Base-by-base conservation (phyloP, 2,329 filamentous ascomycete species). In the Phoma sp. region DNA sequence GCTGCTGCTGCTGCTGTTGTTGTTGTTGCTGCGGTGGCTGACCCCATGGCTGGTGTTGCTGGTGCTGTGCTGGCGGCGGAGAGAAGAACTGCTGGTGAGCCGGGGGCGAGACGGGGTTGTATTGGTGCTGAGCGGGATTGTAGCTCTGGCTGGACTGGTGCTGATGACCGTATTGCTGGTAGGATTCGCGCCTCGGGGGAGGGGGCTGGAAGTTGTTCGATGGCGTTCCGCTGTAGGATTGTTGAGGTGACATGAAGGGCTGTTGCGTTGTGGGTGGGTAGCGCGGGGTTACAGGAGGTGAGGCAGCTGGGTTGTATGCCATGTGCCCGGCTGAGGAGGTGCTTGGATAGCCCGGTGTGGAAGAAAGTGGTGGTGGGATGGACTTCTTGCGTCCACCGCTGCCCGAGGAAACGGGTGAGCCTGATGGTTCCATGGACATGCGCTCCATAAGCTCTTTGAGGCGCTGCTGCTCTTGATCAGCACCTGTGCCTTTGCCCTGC, bases 361-460 rank as follows among this genome's bases (percentile, higher is more conserved):
- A 66, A 4, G 69, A 68, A 0, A 80, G 63, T 2, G 78, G 75
- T 7, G 76, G 68, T 13, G 77, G 78, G n/a, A 77, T 72, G 43
- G 66, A 69, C 55, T 70, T 72, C 52, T 69, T 70, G 9, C 66
- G 62, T 30, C 65, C 65, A 36, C 59, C 59, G 8, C 64, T 55
- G 27, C 65, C 65, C 33, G 62, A 58, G 11, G 72, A 74, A 8
- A 70, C 65, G 7, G 72, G 72, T 1, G 71, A 72, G 7, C 60
- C 61, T 1, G 73, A 74, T 8, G 73, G 71, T 35, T 93, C 91
- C 77, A 97, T 89, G 1, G 92, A 93, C 86, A 98, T 93, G 48
- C 93, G 86, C 69, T 97, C 93, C 95, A 99, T 98, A 36, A 99
- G 80, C 37, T 90, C 89, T 52, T 90, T 87, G 51, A 99, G 78